phyloP scores from a whole-genome alignment of 768 basidiomycete genomes.

The Serendipita sp. region DNA sequence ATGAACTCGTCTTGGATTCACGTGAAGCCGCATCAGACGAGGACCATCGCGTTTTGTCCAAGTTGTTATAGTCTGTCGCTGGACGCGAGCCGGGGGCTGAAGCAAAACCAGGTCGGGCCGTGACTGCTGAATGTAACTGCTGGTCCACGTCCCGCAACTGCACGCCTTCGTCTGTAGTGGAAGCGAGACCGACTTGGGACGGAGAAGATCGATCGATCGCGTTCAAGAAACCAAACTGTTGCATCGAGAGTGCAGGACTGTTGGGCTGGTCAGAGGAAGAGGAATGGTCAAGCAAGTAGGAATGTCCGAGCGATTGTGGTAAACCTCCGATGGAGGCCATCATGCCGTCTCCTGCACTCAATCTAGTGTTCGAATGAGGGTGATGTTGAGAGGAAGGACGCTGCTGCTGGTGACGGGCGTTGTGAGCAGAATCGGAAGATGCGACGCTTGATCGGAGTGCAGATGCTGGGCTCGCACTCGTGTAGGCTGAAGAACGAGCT shows the following conservation, averaged over 20 bases:
- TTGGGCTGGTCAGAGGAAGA: not conserved
- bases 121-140: constrained; percentile 6
- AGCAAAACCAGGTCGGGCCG: constrained; percentile 6
- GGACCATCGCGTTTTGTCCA: not conserved
- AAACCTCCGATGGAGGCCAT: constrained; percentile 18
- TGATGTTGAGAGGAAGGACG: constrained; percentile 25
- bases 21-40: not conserved
- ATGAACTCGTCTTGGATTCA: constrained; percentile 5
- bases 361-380: constrained; percentile 29
- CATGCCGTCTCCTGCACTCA: constrained; percentile 21
- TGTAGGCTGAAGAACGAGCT: constrained; percentile 63
- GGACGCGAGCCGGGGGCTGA: not conserved
- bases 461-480: constrained; percentile 35
- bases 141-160: constrained; percentile 29
- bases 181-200: constrained; percentile 31
- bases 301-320: not conserved
- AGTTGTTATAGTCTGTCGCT: not conserved
- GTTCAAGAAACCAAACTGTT: not conserved
- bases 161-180: constrained; percentile 49
- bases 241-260: not conserved
- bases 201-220: not conserved
- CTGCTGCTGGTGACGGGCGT: constrained; percentile 43
- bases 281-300: constrained; percentile 5
- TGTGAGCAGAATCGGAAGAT: constrained; percentile 28
- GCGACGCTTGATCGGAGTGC: constrained; percentile 27